A percentile compares a stretch with the other conserved stretches of the same genome.
Conservation (phyloP, 129 eudicot genomes). For the Saposhnikovia divaricata region DNA sequence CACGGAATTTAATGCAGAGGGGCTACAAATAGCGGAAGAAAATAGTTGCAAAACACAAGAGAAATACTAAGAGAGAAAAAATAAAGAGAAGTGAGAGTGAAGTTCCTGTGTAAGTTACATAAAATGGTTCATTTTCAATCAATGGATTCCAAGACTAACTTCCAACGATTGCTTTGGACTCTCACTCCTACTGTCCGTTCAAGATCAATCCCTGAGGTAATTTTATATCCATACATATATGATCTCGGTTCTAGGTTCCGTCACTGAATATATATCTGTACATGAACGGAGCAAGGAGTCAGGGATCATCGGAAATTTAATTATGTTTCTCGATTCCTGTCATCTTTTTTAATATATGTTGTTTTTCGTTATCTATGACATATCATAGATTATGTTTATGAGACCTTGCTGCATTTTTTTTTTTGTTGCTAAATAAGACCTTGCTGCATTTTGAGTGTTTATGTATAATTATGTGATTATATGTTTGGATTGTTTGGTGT, state of each 20-base stretch:
- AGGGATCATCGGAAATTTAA: neutral
- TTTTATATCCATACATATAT: neutral
- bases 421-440: too few species aligned
- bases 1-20: neutral
- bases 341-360: neutral
- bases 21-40: neutral
- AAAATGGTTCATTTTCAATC: neutral
- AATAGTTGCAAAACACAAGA: neutral
- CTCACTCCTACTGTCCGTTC: constrained; percentile 17
- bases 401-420: neutral
- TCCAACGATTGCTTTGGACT: constrained; percentile 9
- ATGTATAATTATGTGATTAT: neutral
- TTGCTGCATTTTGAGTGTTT: neutral
- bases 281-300: neutral
- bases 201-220: constrained; percentile 12
- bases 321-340: neutral
- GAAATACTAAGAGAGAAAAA: neutral
- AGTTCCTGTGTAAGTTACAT: neutral
- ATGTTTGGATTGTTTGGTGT: neutral
- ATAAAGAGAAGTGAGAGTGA: neutral
- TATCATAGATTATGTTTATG: neutral
- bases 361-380: neutral
- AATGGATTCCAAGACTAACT: constrained; percentile 6
- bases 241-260: too few species aligned
- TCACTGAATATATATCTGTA: too few species aligned